These are phyloP conservation scores for Medicago lupulina DNA, from an alignment of 306 rosid genomes.

Conservation along the genomic window DNA sequence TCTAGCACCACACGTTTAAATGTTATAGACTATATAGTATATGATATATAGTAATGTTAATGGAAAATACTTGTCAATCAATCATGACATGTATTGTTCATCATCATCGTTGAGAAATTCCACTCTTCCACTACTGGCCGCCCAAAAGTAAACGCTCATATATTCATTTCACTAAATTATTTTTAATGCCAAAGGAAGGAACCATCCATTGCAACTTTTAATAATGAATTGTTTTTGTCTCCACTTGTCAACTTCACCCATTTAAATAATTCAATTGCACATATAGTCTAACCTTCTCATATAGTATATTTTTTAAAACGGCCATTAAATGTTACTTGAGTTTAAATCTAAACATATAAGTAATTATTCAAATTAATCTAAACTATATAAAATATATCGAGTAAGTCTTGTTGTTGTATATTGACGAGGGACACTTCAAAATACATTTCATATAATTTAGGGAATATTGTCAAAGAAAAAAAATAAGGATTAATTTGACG, in stretches of 20 bases:
- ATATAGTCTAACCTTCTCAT: background rate
- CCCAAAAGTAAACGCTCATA: constrained; percentile 60
- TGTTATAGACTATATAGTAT: background rate
- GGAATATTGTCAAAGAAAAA: too few species aligned
- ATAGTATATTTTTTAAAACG: too few species aligned
- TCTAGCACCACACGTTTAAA: constrained; percentile 34
- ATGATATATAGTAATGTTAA: constrained; percentile 11
- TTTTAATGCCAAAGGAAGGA: constrained; percentile 2
- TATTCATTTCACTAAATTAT: constrained; percentile 10
- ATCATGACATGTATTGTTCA: constrained; percentile 39
- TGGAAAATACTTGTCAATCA: constrained; percentile 41
- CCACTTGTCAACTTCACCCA: constrained; percentile 14
- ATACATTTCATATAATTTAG: too few species aligned
- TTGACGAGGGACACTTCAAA: too few species aligned
- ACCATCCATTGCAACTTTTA: constrained; percentile 39
- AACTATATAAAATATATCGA: too few species aligned
- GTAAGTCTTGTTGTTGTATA: too few species aligned
- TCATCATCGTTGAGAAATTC: constrained; percentile 39
- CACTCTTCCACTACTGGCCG: constrained; percentile 51
- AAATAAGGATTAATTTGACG: too few species aligned
- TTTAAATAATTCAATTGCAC: background rate
- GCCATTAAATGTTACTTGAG: too few species aligned
- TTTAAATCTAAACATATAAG: too few species aligned
- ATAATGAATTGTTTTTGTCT: constrained; percentile 9
- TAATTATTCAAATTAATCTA: too few species aligned